These are phyloP conservation scores for Sporothrix dimorphospora DNA, from an alignment of 2,329 filamentous ascomycete genomes.

Conservation along the genomic window DNA sequence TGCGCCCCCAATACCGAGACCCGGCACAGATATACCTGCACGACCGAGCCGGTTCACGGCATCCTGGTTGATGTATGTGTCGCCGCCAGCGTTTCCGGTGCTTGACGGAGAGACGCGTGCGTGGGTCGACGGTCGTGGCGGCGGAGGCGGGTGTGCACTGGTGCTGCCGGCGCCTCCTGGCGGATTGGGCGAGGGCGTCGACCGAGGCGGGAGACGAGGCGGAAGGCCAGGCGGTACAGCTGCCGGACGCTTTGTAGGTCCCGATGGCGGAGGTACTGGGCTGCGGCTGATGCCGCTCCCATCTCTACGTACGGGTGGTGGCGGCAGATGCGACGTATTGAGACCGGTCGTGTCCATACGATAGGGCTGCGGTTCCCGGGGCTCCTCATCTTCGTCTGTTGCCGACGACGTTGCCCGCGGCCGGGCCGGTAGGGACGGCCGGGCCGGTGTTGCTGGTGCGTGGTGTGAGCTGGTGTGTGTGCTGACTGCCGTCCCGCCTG, in stretches of 20 bases:
- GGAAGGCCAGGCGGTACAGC: conserved; percentile 28
- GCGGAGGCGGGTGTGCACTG: conserved; percentile 36
- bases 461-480: conserved; percentile 2
- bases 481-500: conserved; percentile 37
- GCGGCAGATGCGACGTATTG: conserved; percentile 68
- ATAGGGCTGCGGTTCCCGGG: conserved; percentile 65
- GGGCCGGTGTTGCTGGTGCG: conserved; percentile 18
- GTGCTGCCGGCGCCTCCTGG: background rate
- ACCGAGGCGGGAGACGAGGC: conserved; percentile 35
- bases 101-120: background rate
- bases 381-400: conserved; percentile 41
- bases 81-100: background rate
- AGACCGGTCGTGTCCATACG: conserved; percentile 71
- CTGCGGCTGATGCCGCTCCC: conserved; percentile 44
- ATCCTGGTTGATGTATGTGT: conserved; percentile 52
- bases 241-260: conserved; percentile 28
- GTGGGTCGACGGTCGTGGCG: conserved; percentile 13
- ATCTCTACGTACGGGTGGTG: conserved; percentile 64
- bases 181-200: conserved; percentile 22
- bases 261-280: conserved; percentile 36
- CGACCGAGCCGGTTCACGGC: conserved; percentile 69
- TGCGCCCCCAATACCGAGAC: conserved; percentile 67
- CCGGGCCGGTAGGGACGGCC: conserved; percentile 23
- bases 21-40: conserved; percentile 78
- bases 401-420: conserved; percentile 19